phyloP scores from a whole-genome alignment of 345 rosid species.

The Ceriops tagal region DNA sequence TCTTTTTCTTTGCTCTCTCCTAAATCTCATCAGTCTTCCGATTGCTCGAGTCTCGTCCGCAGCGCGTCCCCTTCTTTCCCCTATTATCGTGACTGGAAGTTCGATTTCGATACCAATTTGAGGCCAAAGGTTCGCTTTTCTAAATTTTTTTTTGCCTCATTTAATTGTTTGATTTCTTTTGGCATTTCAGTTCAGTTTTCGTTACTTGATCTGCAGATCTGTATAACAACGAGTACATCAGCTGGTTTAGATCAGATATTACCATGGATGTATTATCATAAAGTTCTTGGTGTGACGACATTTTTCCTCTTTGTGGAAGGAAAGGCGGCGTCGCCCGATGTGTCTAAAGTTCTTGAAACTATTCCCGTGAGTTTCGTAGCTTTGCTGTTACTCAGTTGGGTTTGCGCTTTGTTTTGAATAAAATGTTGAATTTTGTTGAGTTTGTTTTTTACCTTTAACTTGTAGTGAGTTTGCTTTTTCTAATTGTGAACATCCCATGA shows the following conservation, averaged over 20 bases:
- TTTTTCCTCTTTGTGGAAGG: conserved; percentile 93
- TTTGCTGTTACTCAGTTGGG: conserved; percentile 2
- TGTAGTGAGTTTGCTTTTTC: conserved; percentile 2
- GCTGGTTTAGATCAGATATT: conserved; percentile 80
- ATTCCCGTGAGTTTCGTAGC: conserved; percentile 58
- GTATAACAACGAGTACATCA: conserved; percentile 82
- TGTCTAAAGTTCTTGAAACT: conserved; percentile 66
- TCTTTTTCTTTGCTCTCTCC: conserved; percentile 58
- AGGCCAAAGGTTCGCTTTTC: conserved; percentile 56
- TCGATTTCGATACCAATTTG: conserved; percentile 51
- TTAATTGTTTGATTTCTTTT: neutral
- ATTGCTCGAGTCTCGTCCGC: conserved; percentile 55
- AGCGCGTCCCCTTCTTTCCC: conserved; percentile 79
- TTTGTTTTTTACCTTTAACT: conserved; percentile 11
- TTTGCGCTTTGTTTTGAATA: neutral
- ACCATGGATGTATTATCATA: conserved; percentile 88
- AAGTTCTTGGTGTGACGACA: conserved; percentile 73
- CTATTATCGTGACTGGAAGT: conserved; percentile 70
- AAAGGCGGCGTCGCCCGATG: conserved; percentile 74
- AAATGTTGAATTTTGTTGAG: neutral
- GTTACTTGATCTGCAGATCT: conserved; percentile 43
- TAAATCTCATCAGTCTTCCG: conserved; percentile 43
- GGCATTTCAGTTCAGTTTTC: neutral
- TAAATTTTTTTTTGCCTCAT: neutral
- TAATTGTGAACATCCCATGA: conserved; percentile 2